phyloP scores from a whole-genome alignment of 306 rosid species.

The Lithocarpus polystachyus region DNA sequence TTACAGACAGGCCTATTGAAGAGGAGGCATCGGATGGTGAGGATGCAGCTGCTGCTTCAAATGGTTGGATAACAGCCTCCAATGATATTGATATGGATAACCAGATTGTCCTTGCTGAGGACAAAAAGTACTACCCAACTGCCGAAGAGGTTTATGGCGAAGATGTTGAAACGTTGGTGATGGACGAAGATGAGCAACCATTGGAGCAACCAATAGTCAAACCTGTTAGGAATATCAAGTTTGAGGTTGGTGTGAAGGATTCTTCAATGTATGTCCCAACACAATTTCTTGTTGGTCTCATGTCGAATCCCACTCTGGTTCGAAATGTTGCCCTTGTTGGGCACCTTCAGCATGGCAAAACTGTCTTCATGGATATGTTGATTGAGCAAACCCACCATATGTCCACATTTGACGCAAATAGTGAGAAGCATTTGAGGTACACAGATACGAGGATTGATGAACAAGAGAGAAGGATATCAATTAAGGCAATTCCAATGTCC shows the following conservation, averaged over 20 bases:
- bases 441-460: conserved; percentile 94
- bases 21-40: conserved; percentile 59
- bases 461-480: conserved; percentile 89
- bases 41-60: conserved; percentile 35
- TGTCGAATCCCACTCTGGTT: conserved; percentile 85
- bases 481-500: conserved; percentile 91
- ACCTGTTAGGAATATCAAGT: conserved; percentile 71
- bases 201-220: conserved; percentile 79
- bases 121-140: conserved; percentile 92
- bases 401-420: conserved; percentile 75
- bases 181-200: conserved; percentile 94
- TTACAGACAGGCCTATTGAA: conserved; percentile 45
- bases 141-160: conserved; percentile 96
- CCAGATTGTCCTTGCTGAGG: conserved; percentile 93
- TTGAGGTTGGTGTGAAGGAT: conserved; percentile 97
- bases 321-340: conserved; percentile 93
- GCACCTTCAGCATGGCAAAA: conserved; percentile 91
- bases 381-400: conserved; percentile 96
- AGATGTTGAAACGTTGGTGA: conserved; percentile 92
- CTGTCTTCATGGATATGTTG: conserved; percentile 95
- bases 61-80: conserved; percentile 78
- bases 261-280: conserved; percentile 83
- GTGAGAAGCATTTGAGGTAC: conserved; percentile 84
- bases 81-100: conserved; percentile 74
- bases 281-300: conserved; percentile 79